phyloP scores from a whole-genome alignment of 257 asterid genomes.

The Primulina eburnea region DNA sequence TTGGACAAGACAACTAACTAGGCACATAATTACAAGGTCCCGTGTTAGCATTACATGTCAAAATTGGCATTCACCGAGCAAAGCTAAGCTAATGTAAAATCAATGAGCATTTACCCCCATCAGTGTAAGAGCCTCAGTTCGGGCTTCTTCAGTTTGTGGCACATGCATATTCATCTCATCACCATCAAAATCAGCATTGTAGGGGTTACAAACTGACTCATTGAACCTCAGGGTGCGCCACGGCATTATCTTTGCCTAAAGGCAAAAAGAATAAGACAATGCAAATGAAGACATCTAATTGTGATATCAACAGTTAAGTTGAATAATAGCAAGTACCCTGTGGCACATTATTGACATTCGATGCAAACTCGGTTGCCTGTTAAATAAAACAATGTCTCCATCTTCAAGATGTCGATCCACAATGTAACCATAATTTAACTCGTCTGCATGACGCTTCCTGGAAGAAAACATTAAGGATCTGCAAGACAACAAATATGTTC shows the following conservation, averaged over 20 bases:
- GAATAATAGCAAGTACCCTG: constrained; percentile 49
- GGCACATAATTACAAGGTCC: not conserved
- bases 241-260: constrained; percentile 98
- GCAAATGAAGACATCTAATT: constrained; percentile 16
- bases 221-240: constrained; percentile 98
- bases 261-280: constrained; percentile 25
- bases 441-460: constrained; percentile 75
- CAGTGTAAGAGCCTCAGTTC: constrained; percentile 88
- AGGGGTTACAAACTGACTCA: constrained; percentile 98
- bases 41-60: not conserved
- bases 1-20: constrained; percentile 3
- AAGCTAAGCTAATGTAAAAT: constrained; percentile 13
- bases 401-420: constrained; percentile 90
- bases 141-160: constrained; percentile 98
- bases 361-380: constrained; percentile 96
- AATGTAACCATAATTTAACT: constrained; percentile 70
- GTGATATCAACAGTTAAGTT: constrained; percentile 6
- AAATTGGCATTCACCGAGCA: not conserved
- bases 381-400: constrained; percentile 81
- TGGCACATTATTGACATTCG: constrained; percentile 97
- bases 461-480: constrained; percentile 56
- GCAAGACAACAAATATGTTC: constrained; percentile 20
- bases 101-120: constrained; percentile 71
- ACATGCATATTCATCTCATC: constrained; percentile 99
- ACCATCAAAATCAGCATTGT: constrained; percentile 98